Evolutionary conservation across 2,329 filamentous ascomycete species (phyloP).

Genomic region (Penicillium sp.): DNA sequence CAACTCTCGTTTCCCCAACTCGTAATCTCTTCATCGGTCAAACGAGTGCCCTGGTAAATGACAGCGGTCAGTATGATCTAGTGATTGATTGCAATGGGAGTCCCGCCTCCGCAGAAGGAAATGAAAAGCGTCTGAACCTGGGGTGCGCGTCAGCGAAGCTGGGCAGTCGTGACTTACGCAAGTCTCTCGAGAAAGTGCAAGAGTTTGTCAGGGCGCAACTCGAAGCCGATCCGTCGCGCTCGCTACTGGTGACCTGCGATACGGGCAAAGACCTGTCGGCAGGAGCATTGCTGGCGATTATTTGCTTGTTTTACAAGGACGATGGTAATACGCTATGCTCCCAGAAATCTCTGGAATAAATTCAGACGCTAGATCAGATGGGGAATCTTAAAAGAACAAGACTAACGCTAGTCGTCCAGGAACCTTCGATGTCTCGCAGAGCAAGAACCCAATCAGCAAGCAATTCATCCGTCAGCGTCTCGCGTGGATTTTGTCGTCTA

Average conservation of each 20-base stretch:
- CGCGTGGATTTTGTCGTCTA: slow-evolving; percentile 74
- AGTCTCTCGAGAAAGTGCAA: slow-evolving; percentile 61
- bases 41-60: slow-evolving; percentile 28
- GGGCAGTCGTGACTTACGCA: slow-evolving; percentile 77
- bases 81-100: slow-evolving; percentile 40
- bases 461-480: slow-evolving; percentile 69
- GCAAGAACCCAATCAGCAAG: slow-evolving; percentile 58
- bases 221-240: slow-evolving; percentile 25
- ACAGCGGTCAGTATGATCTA: slow-evolving; percentile 44
- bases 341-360: slow-evolving; percentile 1
- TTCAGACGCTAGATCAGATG: slow-evolving; percentile 20
- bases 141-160: slow-evolving; percentile 67
- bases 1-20: slow-evolving; percentile 37
- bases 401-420: slow-evolving; percentile 23
- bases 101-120: slow-evolving; percentile 34
- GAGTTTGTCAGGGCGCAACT: slow-evolving; percentile 48
- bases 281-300: slow-evolving; percentile 68
- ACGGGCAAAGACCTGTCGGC: slow-evolving; percentile 76
- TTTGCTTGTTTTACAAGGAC: slow-evolving; percentile 68
- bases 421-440: slow-evolving; percentile 27
- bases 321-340: slow-evolving; percentile 45
- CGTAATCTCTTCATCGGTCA: slow-evolving; percentile 34
- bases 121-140: slow-evolving; percentile 49
- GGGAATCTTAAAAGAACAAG: slow-evolving; percentile 14
- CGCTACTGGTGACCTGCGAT: slow-evolving; percentile 63